These are phyloP conservation scores for Epichloe sp. DNA, from an alignment of 2,329 filamentous ascomycete species.

Conservation along the genomic window DNA sequence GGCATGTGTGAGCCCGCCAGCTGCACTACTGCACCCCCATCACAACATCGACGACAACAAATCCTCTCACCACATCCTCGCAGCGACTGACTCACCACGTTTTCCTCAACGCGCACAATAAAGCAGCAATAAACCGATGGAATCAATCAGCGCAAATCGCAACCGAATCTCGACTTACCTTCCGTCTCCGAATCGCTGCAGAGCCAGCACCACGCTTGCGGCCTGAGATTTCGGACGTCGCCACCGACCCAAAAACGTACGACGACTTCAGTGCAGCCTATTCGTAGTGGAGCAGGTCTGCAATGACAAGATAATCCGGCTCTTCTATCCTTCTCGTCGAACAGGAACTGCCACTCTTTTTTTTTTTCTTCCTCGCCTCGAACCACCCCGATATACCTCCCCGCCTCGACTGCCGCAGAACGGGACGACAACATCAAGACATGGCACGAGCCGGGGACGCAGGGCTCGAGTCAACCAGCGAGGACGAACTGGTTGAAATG, in stretches of 20 bases:
- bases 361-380: background rate
- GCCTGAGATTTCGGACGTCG: background rate
- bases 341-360: background rate
- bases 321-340: background rate
- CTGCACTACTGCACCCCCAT: background rate
- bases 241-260: background rate
- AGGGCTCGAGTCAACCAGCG: conserved; percentile 8
- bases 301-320: background rate
- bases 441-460: conserved; percentile 9
- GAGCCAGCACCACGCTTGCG: background rate
- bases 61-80: background rate
- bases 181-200: background rate
- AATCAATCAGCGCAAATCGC: background rate
- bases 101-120: too few relatives aligned
- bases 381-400: background rate
- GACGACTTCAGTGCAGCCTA: background rate
- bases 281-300: background rate
- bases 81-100: background rate
- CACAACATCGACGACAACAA: background rate
- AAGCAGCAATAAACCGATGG: background rate
- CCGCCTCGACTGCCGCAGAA: background rate
- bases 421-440: background rate
- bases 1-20: background rate
- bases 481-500: conserved; percentile 24
- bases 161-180: too few relatives aligned